phyloP scores from a whole-genome alignment of 352 stramenopile species.

The Phytophthora pistaciae region DNA sequence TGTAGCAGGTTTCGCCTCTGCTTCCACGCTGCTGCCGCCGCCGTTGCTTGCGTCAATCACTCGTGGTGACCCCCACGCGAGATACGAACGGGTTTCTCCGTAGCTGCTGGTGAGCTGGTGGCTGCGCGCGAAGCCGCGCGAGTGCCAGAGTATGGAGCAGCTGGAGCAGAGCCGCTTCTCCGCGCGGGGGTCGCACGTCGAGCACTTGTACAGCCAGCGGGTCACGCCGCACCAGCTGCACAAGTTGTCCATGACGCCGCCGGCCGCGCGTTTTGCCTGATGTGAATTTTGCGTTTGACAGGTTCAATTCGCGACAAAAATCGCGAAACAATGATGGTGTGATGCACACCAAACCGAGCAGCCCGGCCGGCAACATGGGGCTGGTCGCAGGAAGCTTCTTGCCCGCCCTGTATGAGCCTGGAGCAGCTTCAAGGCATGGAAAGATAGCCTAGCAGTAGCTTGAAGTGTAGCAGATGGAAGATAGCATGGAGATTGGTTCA shows the following conservation, averaged over 20 bases:
- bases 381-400: background rate
- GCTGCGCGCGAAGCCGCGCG: conserved; percentile 40
- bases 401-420: background rate
- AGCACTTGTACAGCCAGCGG: conserved; percentile 43
- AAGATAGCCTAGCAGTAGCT: background rate
- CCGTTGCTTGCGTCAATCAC: background rate
- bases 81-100: conserved; percentile 34
- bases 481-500: background rate
- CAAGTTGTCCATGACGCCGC: conserved; percentile 3
- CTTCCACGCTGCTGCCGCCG: background rate
- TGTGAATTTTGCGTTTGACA: conserved; percentile 15
- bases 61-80: conserved; percentile 20
- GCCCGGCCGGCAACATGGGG: background rate
- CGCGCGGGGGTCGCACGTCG: conserved; percentile 45
- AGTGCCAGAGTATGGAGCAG: conserved; percentile 51
- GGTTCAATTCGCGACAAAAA: conserved; percentile 20
- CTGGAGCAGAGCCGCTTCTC: conserved; percentile 39
- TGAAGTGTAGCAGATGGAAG: background rate
- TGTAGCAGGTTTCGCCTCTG: background rate
- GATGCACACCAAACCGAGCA: background rate
- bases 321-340: conserved; percentile 12
- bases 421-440: background rate
- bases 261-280: background rate
- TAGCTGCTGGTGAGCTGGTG: conserved; percentile 39
- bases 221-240: conserved; percentile 50